Percentiles rank a stretch among this genome's conserved stretches.
These are phyloP conservation scores for Sarocladiaceae sp. DNA, from an alignment of 2,329 filamentous ascomycete species.

Conservation along the genomic window DNA sequence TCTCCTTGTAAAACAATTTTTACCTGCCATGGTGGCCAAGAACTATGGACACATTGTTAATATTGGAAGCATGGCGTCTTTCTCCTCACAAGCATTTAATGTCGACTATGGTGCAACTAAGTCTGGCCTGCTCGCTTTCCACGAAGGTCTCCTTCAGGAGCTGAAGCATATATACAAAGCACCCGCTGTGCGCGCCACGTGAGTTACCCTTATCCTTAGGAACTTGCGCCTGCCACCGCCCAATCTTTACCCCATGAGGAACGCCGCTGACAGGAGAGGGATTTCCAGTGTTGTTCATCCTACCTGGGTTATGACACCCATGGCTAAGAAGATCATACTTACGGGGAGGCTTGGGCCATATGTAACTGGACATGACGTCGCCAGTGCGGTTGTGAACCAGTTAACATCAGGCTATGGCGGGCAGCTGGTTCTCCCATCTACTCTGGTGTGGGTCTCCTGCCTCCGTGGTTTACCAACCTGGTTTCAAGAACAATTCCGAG, in stretches of 20 bases:
- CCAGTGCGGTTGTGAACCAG: slow-evolving; percentile 32
- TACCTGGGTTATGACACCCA: slow-evolving; percentile 16
- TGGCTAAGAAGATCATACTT: slow-evolving; percentile 13
- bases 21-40: slow-evolving; percentile 50
- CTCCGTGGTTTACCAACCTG: slow-evolving; percentile 12
- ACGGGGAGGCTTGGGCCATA: neutral
- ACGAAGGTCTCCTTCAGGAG: slow-evolving; percentile 53
- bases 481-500: slow-evolving; percentile 13
- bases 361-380: slow-evolving; percentile 23
- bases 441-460: neutral
- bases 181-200: slow-evolving; percentile 50
- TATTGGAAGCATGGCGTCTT: slow-evolving; percentile 57
- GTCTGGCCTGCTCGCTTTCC: slow-evolving; percentile 54
- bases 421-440: slow-evolving; percentile 33
- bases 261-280: neutral
- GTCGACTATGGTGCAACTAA: slow-evolving; percentile 59
- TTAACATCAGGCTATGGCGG: slow-evolving; percentile 33
- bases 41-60: slow-evolving; percentile 66
- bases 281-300: slow-evolving; percentile 42
- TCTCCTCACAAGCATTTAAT: slow-evolving; percentile 49
- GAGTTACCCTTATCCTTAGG: too few species aligned
- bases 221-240: too few species aligned
- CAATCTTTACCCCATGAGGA: too few species aligned
- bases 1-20: slow-evolving; percentile 53
- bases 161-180: slow-evolving; percentile 50